Evolutionary conservation across 2,329 filamentous ascomycete genomes (phyloP).

Genomic region (Sphaerulina musiva): DNA sequence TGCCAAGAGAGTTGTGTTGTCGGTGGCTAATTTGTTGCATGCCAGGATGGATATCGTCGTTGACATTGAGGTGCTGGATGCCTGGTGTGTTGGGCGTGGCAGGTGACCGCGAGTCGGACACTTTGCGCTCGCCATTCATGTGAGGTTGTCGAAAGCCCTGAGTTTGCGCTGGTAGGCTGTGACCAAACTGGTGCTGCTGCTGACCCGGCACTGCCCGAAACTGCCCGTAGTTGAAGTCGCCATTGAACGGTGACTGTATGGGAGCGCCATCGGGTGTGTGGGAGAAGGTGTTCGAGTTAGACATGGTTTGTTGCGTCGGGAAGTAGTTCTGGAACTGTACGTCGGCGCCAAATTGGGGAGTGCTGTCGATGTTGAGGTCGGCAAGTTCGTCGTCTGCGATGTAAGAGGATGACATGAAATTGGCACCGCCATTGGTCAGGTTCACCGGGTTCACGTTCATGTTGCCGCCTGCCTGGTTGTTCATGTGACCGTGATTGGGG

Average conservation of each 20-base stretch:
- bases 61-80: conserved; percentile 65
- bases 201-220: conserved; percentile 63
- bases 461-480: conserved; percentile 40
- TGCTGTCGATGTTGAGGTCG: conserved; percentile 52
- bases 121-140: conserved; percentile 49
- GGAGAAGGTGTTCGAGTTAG: conserved; percentile 71
- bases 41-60: conserved; percentile 39
- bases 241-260: conserved; percentile 82
- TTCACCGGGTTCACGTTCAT: conserved; percentile 75
- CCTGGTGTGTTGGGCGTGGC: conserved; percentile 82
- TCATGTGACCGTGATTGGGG: conserved; percentile 24
- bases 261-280: conserved; percentile 87
- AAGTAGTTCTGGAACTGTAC: conserved; percentile 41
- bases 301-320: conserved; percentile 45
- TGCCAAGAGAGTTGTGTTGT: conserved; percentile 47
- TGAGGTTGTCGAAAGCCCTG: conserved; percentile 28
- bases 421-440: conserved; percentile 58
- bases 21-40: conserved; percentile 45
- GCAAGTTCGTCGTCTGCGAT: conserved; percentile 86
- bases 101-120: conserved; percentile 68
- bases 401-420: conserved; percentile 55
- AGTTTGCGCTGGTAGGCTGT: conserved; percentile 31
- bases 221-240: conserved; percentile 67
- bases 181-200: conserved; percentile 23
- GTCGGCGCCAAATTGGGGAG: conserved; percentile 29